Conservation (phyloP, 768 basidiomycete genomes). For the Rhodocollybia butyracea region DNA sequence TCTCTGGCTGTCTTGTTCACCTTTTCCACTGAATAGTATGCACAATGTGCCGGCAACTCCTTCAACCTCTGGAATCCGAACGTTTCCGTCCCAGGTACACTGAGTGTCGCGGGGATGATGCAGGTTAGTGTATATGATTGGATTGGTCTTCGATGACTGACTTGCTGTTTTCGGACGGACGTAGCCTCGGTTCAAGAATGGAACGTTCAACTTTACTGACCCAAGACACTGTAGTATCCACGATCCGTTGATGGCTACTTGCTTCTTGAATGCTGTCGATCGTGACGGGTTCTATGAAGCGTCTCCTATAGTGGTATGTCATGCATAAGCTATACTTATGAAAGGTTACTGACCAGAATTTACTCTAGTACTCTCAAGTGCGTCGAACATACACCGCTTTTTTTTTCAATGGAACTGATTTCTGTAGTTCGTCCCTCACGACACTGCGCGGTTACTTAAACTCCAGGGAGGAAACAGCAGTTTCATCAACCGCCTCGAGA, state of each 20-base stretch:
- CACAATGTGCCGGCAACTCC: conserved; percentile 52
- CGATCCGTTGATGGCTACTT: conserved; percentile 53
- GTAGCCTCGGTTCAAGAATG: conserved; percentile 54
- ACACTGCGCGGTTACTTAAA: conserved; percentile 57
- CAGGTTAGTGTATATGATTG: too few species aligned
- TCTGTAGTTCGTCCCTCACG: conserved; percentile 58
- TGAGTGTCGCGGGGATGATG: conserved; percentile 54
- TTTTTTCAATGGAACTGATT: background rate
- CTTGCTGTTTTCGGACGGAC: background rate
- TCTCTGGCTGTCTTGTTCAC: too few species aligned
- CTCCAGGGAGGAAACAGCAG: conserved; percentile 58
- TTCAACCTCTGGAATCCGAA: conserved; percentile 59
- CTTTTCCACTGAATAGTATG: too few species aligned
- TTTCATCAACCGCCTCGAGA: too few species aligned
- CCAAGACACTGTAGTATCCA: conserved; percentile 65
- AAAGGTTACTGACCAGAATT: background rate
- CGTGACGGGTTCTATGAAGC: conserved; percentile 67
- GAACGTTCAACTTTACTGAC: conserved; percentile 62
- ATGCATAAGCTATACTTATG: background rate
- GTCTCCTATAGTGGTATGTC: conserved; percentile 54
- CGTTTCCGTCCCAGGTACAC: conserved; percentile 44
- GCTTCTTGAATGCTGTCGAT: conserved; percentile 54
- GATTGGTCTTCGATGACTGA: background rate
- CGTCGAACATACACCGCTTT: background rate
- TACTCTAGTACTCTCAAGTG: conserved; percentile 55